Evolutionary conservation across 2,329 filamentous ascomycete genomes (phyloP).

Genomic region (Paraconiothyrium brasiliense): DNA sequence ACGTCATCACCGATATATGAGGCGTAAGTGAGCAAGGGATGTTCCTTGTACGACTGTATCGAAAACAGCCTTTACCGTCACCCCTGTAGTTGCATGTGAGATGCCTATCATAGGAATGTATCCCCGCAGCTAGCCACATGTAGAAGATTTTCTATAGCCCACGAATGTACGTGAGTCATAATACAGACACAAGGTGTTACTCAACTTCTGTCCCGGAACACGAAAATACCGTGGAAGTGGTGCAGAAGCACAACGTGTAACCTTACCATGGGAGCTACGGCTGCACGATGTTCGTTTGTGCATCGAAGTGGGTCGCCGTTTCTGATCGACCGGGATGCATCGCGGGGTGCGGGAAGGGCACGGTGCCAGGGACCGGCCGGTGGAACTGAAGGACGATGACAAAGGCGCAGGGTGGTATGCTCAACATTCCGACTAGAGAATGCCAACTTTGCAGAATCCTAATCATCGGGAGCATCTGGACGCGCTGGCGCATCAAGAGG

Average conservation of each 20-base stretch:
- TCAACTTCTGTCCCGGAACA: background rate
- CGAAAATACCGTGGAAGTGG: background rate
- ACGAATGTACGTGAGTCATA: background rate
- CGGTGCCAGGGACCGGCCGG: constrained; percentile 4
- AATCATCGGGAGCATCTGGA: no score
- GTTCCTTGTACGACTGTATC: background rate
- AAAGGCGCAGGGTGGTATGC: background rate
- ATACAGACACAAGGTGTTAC: background rate
- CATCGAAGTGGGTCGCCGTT: constrained; percentile 9
- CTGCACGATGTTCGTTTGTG: constrained; percentile 1
- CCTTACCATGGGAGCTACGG: background rate
- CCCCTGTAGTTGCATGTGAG: background rate
- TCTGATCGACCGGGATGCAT: constrained; percentile 4
- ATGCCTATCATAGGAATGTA: background rate
- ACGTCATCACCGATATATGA: no score
- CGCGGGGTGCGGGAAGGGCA: constrained; percentile 5
- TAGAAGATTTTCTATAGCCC: background rate
- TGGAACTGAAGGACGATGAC: constrained; percentile 1
- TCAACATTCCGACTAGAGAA: background rate
- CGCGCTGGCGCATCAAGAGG: background rate
- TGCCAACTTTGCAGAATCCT: background rate
- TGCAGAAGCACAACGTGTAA: background rate
- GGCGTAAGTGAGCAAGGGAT: no score
- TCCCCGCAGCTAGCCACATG: background rate
- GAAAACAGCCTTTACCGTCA: background rate